Percentiles rank a stretch among this genome's conserved stretches.
These are phyloP conservation scores for Rhypophila decipiens DNA, from an alignment of 495 filamentous ascomycete species.

Conservation along the genomic window DNA sequence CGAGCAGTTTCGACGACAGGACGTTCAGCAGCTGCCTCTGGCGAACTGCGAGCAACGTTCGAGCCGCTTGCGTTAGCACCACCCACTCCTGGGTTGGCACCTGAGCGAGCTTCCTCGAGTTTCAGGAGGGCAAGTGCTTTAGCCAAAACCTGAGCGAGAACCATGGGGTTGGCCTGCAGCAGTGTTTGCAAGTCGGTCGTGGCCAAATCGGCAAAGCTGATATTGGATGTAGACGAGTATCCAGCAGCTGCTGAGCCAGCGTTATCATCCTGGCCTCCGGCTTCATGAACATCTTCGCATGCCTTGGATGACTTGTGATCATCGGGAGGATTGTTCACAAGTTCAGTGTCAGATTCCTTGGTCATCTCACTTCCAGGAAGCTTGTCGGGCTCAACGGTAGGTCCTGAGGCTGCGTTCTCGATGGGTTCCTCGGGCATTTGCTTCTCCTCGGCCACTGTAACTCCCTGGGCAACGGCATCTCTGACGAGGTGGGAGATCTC, in stretches of 20 bases:
- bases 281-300: too few species aligned
- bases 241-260: neutral
- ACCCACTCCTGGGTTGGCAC: too few species aligned
- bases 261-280: too few species aligned
- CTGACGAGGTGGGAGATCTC: neutral
- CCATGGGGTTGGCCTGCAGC: neutral
- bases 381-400: neutral
- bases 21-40: too few species aligned
- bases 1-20: too few species aligned
- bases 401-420: neutral
- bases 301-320: too few species aligned
- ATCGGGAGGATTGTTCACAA: neutral
- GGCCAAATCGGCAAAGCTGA: neutral
- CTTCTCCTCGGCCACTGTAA: neutral
- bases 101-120: neutral
- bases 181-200: neutral
- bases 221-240: neutral
- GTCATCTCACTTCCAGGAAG: neutral
- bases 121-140: neutral
- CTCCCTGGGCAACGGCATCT: too few species aligned
- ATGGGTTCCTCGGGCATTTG: neutral
- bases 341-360: neutral
- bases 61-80: too few species aligned
- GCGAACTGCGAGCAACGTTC: too few species aligned
- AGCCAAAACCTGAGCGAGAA: neutral